Conservation (phyloP, 78 protist species). For the Abeoforma whisleri region DNA sequence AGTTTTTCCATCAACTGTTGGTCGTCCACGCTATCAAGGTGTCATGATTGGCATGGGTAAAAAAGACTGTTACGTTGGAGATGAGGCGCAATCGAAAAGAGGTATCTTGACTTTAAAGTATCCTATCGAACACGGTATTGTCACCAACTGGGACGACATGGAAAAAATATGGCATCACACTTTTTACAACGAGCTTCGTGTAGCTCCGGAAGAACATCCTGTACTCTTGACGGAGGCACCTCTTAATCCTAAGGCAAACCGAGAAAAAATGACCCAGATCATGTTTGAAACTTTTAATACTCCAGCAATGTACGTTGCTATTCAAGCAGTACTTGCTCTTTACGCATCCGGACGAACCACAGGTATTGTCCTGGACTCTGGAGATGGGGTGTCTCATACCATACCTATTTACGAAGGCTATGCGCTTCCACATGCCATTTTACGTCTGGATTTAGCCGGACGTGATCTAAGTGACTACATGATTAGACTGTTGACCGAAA, state of each 20-base stretch:
- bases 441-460: constrained; percentile 79
- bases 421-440: constrained; percentile 64
- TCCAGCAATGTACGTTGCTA: constrained; percentile 40
- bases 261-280: constrained; percentile 81
- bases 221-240: constrained; percentile 88
- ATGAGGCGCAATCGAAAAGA: background rate
- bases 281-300: constrained; percentile 89
- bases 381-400: constrained; percentile 84
- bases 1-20: background rate
- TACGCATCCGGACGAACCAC: constrained; percentile 72
- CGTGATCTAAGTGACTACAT: background rate
- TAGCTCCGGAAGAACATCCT: constrained; percentile 86
- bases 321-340: background rate
- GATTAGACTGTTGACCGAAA: constrained; percentile 52
- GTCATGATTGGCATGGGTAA: background rate
- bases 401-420: constrained; percentile 90
- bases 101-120: constrained; percentile 44
- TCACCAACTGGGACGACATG: constrained; percentile 94
- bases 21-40: too few species aligned
- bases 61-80: background rate
- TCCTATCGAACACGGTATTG: constrained; percentile 93
- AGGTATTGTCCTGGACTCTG: constrained; percentile 92
- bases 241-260: constrained; percentile 83
- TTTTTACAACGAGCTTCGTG: constrained; percentile 81
- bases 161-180: constrained; percentile 90